Evolutionary conservation across 306 rosid genomes (phyloP).

Genomic region (Trifolium subterraneum): DNA sequence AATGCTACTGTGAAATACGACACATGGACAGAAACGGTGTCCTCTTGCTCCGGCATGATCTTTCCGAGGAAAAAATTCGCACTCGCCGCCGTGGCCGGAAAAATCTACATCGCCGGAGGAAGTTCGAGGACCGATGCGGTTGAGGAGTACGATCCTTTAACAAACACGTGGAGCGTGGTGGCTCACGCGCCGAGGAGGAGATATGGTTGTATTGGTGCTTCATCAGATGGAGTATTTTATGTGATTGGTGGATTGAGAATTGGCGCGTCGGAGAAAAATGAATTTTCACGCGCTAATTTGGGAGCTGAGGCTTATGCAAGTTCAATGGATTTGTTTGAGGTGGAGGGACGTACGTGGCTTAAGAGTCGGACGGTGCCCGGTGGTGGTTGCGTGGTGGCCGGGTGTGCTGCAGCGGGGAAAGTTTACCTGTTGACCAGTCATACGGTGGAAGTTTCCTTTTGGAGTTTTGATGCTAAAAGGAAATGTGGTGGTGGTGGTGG

Average conservation of each 20-base stretch:
- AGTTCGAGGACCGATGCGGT: conserved; percentile 47
- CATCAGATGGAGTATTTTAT: conserved; percentile 59
- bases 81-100: conserved; percentile 48
- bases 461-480: conserved; percentile 69
- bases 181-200: conserved; percentile 57
- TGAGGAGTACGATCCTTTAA: conserved; percentile 61
- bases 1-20: conserved; percentile 58
- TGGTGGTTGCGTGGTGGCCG: conserved; percentile 80
- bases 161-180: conserved; percentile 56
- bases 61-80: conserved; percentile 75
- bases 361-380: conserved; percentile 65
- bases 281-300: conserved; percentile 35
- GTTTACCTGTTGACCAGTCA: conserved; percentile 69
- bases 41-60: conserved; percentile 49
- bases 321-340: conserved; percentile 80
- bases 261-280: conserved; percentile 47
- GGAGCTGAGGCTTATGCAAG: conserved; percentile 66
- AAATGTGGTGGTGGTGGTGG: conserved; percentile 4
- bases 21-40: conserved; percentile 62
- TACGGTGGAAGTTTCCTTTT: conserved; percentile 72
- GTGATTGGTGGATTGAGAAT: conserved; percentile 71
- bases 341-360: conserved; percentile 63
- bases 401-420: conserved; percentile 50
- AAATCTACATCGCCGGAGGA: conserved; percentile 73
- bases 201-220: conserved; percentile 76